Conservation (phyloP, 176 grass and related monocot genomes). For the Bonia amplexicaulis region DNA sequence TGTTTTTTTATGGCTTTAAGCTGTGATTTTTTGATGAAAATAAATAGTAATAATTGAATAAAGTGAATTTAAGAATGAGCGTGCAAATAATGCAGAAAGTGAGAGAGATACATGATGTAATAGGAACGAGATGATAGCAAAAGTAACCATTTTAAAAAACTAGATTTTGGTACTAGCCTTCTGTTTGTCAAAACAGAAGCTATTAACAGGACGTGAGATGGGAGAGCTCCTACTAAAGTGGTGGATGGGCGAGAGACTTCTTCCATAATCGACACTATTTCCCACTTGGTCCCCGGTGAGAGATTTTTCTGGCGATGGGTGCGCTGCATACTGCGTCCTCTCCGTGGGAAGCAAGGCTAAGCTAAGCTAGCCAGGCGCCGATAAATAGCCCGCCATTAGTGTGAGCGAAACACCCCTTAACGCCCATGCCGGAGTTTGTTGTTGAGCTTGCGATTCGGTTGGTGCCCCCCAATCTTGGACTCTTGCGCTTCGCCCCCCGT, state of each 20-base stretch:
- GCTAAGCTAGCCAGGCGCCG: background rate
- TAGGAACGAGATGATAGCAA: no score
- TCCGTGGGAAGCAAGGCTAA: background rate
- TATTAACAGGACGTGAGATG: no score
- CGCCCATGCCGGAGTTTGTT: conserved; percentile 1
- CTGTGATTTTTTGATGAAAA: no score
- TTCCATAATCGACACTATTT: background rate
- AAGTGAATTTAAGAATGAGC: no score
- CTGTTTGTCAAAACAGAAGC: no score
- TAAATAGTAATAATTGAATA: no score
- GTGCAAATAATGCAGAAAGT: no score
- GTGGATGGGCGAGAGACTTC: background rate
- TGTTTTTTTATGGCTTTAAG: no score
- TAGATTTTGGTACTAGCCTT: no score
- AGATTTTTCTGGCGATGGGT: background rate
- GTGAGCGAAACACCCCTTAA: background rate
- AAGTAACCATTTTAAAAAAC: no score
- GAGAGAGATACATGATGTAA: no score
- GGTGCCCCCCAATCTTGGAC: conserved; percentile 24
- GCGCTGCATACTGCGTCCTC: background rate
- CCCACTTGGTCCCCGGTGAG: background rate
- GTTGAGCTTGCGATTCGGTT: conserved; percentile 19
- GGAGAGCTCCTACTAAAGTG: background rate
- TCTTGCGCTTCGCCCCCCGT: conserved; percentile 6
- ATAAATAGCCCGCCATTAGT: background rate